Conservation (phyloP, 306 rosid genomes). For the Cucurbita pepo region DNA sequence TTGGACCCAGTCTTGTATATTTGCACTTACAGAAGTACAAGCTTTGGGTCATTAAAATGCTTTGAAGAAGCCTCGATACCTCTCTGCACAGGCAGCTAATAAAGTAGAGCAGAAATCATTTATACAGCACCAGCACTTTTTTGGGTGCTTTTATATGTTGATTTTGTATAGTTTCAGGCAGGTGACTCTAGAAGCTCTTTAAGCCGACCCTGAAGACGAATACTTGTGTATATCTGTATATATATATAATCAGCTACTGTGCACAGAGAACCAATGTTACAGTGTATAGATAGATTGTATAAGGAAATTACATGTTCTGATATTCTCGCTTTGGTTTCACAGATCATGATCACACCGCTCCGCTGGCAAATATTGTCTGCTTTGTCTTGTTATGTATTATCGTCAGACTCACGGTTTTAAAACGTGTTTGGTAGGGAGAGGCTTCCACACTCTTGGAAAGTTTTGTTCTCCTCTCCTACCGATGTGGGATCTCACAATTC, state of each 20-base stretch:
- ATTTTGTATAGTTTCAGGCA: constrained; percentile 33
- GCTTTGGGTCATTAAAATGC: constrained; percentile 72
- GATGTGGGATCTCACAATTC: too few relatives aligned
- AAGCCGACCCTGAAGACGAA: not conserved
- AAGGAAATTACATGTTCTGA: not conserved
- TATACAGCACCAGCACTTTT: constrained; percentile 14
- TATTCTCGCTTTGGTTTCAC: not conserved
- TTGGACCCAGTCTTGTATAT: constrained; percentile 73
- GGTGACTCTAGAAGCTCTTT: not conserved
- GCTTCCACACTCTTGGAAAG: too few relatives aligned
- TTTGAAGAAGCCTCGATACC: constrained; percentile 23
- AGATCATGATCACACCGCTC: too few relatives aligned
- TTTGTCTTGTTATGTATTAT: too few relatives aligned
- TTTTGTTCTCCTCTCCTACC: too few relatives aligned
- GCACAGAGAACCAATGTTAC: not conserved
- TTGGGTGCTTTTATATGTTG: constrained; percentile 20
- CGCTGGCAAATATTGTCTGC: too few relatives aligned
- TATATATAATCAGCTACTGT: not conserved
- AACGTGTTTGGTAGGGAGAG: too few relatives aligned
- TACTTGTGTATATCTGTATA: not conserved
- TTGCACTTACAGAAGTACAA: constrained; percentile 61
- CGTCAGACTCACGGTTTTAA: too few relatives aligned
- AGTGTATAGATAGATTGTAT: constrained; percentile 1
- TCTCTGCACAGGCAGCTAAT: not conserved
- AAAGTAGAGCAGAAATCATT: not conserved